Evolutionary conservation across 345 rosid genomes (phyloP), one percentile per base, ranked within the genome.

Genomic region (Lenwebbia sp.): DNA sequence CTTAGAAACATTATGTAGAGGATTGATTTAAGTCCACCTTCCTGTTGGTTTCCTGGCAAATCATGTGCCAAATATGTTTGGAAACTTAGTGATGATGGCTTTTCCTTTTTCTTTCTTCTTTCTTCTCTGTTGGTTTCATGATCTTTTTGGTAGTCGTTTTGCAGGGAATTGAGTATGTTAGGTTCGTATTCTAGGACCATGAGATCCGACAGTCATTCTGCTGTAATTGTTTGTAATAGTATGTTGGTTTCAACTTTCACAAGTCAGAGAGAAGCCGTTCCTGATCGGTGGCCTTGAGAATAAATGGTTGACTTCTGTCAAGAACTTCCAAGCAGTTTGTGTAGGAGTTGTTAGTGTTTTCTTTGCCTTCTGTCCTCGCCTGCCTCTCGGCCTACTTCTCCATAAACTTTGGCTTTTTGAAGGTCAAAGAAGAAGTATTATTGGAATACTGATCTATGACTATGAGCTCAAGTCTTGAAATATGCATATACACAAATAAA

Each of bases 271-370:
- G 54, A 60, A 65, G 47, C 83, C 83, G 82, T 87, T 88, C 85
- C 87, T 88, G 13, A 51, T 83, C 86, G 89, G 87, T 75, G 86
- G 86, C 87, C 70, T 84, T 22, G 50, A 62, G 55, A 83, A 85
- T 84, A 25, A 10, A 9, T 28, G 4, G 40, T 90, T 89, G 92
- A 86, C 87, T 87, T 17, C 37, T 51, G 57, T 57, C 21, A 17
- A 33, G 44, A 70, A 19, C 78, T 70, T 12, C 78, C 47, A 37
- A 83, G 60, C 85, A 83, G 25, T 33, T 83, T 30, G 28, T 83
- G 62, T 26, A 82, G 37, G 51, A 13, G 25, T 70, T 19, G 37
- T 19, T 70, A 33, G 78, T 70, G 19, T 33, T 33, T 33, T 70
- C 14, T 60, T 60, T 58, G 47, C 44, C 47, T 17, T 70, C 33